Percentiles rank a stretch among this genome's conserved stretches.
phyloP scores from a whole-genome alignment of 495 filamentous ascomycete species.

The Jackrogersella multiformis region DNA sequence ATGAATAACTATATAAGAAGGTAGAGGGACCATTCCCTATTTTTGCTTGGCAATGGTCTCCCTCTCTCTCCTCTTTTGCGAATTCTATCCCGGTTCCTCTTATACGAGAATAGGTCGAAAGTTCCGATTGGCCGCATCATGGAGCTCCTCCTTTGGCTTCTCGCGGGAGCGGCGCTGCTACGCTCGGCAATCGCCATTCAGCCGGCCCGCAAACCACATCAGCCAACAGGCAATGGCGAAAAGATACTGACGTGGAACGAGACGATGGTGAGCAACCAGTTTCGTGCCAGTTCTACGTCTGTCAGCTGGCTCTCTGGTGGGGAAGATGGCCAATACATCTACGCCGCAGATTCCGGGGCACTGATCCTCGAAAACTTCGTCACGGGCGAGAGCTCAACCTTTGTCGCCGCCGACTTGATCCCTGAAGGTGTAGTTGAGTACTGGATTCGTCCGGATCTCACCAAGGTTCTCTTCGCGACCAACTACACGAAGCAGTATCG shows the following conservation, averaged over 20 bases:
- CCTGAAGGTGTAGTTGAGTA: slow-evolving; percentile 46
- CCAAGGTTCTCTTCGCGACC: slow-evolving; percentile 62
- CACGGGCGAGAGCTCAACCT: slow-evolving; percentile 56
- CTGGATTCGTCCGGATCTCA: slow-evolving; percentile 50
- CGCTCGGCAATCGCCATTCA: slow-evolving; percentile 45
- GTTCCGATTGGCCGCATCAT: slow-evolving; percentile 23
- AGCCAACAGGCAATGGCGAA: slow-evolving; percentile 49
- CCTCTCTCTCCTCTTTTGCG: neutral
- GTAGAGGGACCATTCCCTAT: neutral
- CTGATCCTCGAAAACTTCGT: slow-evolving; percentile 61
- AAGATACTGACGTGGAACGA: slow-evolving; percentile 58
- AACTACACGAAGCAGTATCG: slow-evolving; percentile 67
- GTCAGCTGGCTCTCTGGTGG: slow-evolving; percentile 58
- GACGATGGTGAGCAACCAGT: slow-evolving; percentile 47
- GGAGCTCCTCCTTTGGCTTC: slow-evolving; percentile 21
- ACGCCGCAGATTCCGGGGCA: slow-evolving; percentile 50
- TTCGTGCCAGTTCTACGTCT: slow-evolving; percentile 45
- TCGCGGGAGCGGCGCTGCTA: slow-evolving; percentile 29
- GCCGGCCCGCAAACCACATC: slow-evolving; percentile 50
- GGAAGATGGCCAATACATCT: slow-evolving; percentile 61
- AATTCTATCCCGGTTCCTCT: no score
- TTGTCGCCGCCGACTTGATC: slow-evolving; percentile 54
- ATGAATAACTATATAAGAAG: slow-evolving; percentile 16
- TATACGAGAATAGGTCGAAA: neutral
- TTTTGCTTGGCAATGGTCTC: neutral